These are phyloP conservation scores for Zopfochytrium polystomum DNA, from an alignment of 371 early-diverging fungal species.

Conservation along the genomic window DNA sequence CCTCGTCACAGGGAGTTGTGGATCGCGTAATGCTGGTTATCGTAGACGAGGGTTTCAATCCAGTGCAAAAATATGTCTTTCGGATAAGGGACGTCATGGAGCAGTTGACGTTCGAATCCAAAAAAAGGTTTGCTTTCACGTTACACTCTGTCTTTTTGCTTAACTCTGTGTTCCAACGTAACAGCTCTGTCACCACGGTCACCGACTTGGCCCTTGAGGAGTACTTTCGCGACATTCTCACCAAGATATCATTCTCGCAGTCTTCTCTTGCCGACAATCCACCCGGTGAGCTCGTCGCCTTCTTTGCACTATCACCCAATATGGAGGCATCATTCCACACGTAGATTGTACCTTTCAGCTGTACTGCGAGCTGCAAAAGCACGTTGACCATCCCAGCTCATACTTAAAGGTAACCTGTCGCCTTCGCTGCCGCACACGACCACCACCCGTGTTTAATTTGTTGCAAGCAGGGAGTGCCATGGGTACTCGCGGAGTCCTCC, in stretches of 20 bases:
- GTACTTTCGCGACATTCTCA: slow-evolving; percentile 46
- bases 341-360: slow-evolving; percentile 43
- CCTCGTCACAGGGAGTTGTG: slow-evolving; percentile 37
- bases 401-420: slow-evolving; percentile 21
- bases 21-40: slow-evolving; percentile 44
- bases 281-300: slow-evolving; percentile 25
- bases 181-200: slow-evolving; percentile 24
- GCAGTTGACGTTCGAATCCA: slow-evolving; percentile 13
- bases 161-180: neutral
- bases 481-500: too few relatives aligned
- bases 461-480: too few relatives aligned
- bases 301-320: slow-evolving; percentile 12
- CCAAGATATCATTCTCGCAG: too few relatives aligned
- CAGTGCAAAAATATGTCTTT: slow-evolving; percentile 56
- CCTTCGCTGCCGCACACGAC: too few relatives aligned
- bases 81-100: slow-evolving; percentile 43
- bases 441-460: too few relatives aligned
- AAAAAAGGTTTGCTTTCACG: slow-evolving; percentile 14
- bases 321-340: neutral
- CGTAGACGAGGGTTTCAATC: slow-evolving; percentile 16
- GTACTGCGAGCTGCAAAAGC: slow-evolving; percentile 40
- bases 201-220: slow-evolving; percentile 42
- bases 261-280: too few relatives aligned
- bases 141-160: neutral
- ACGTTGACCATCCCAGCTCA: slow-evolving; percentile 19